Base-by-base conservation (phyloP, 495 filamentous ascomycete genomes). In the Penicillium odoratum region DNA sequence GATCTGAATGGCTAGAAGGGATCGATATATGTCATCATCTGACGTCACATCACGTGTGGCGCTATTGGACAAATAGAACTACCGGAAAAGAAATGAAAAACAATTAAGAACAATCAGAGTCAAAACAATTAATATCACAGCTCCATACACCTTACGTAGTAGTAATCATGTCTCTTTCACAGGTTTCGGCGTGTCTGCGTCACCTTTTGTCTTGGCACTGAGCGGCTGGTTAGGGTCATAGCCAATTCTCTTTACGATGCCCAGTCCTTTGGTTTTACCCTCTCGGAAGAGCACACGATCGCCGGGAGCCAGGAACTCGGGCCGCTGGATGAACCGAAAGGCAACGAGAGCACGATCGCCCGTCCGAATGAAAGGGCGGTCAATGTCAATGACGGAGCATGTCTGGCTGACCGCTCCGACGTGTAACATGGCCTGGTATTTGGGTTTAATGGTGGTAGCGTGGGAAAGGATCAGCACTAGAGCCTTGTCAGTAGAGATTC, bases 381-480 rank as follows among this genome's bases (percentile, higher is more conserved):
- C 94, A 56, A 98, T 95, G 64, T 97, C 94, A 62, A 98, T 97
- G 65, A 98, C 97, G 7, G 92, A 86, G 62, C 95, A 98, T 0
- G 94, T 98, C 73, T 98, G 94, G 55, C 87, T 91, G 51, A 98
- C 90, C 1, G 94, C 90, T 7, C 94, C 94, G 18, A 98, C 94
- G 65, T 98, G 94, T 21, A 98, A 82, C 94, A 98, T 98, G 5
- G 94, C 95, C 72, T 98, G 94, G 67, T 98, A 98, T 65, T 93
- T 93, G 6, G 90, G 92, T 69, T 95, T 94, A 72, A 98, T 98
- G 46, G 94, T 98, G n/a, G 94, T 98, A 1, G 94, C 94, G 68
- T 98, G 94, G 4, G 88, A 92, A 7, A 98, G 81, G 58, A 98
- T 98, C 6, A 98, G 82, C 4, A 98, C 94, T 91, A 49, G 3